Base-by-base conservation (phyloP, 345 rosid genomes). In the Eutrema heterophyllum region DNA sequence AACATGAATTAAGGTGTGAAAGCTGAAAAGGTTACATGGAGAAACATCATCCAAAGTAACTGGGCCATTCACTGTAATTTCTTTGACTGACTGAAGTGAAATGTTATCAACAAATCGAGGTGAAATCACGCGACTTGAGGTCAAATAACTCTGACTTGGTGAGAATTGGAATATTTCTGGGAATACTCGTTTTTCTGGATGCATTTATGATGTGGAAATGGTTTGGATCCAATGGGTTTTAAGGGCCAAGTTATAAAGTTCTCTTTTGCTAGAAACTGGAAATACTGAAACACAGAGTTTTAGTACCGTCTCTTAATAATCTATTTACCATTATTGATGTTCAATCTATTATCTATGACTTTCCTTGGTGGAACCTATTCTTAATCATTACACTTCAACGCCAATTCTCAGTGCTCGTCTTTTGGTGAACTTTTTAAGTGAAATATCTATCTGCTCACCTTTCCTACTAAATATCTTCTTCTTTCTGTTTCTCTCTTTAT, bases 301-400 rank as follows among this genome's bases (percentile, higher is more conserved):
- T 67, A 36, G 35, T 9, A 12, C 21, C 1, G 40, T 62, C 46
- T 69, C 40, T 68, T 52, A 32, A 32, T 49, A 1, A 51, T 52
- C 29, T 48, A 6, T 53, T 5, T 36, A 44, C 59, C 53, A 63
- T 60, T 69, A 68, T 36, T 44, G 55, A 64, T 54, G 3, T 54
- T 73, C 39, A 64, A 45, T 52, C 16, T 52, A 5, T 14, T 54
- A 45, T 52, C 16, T 52, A 5, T 14, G 65, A 72, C 41, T 55
- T 26, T 55, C 32, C n/a, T 24, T 61, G 51, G 71, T 45, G 38
- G 61, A 70, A 76, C 61, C 67, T 55, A 54, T 63, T 56, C 26
- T 70, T 63, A 46, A 63, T 64, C 71, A 70, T 64, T 76, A 55
- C 13, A 70, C 66, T 39, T 55, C 52, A 62, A 18, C 48, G 75